Evolutionary conservation across 1,139 yeast genomes (phyloP), one percentile per base, ranked within the genome.

Genomic region (Komagataea norvegica): DNA sequence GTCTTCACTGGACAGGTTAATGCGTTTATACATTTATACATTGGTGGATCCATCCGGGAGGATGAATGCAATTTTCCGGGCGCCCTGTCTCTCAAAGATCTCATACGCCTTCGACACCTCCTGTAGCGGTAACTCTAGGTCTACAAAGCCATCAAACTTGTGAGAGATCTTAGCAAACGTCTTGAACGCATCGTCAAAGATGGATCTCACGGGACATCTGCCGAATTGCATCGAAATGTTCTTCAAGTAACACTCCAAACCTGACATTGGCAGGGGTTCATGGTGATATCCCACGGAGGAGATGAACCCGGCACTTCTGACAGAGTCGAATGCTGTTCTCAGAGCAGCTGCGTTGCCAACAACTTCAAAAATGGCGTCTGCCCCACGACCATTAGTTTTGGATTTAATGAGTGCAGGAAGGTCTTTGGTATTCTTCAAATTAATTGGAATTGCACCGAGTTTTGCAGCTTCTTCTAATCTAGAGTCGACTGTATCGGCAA

Each of bases 301-400:
- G 34, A 78, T 72, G 40, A 72, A 71, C 8, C 84, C 85, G 37
- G 76, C 77, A 29, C 77, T 64, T 36, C 83, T 70, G 5, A 77
- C 77, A 32, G 67, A 56, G 32, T 75, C 74, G 47, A 68, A 77
- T 0, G 77, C 79, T 1, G 71, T 58, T 37, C 62, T 61, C 40
- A 77, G 57, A 0, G 83, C 80, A 2, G 68, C 56, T 9, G 54
- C 83, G 56, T 84, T 82, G n/a, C 96, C 96, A 36, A 88, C 77
- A 27, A 93, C 78, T 59, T 89, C 96, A 56, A 72, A 86, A 1
- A 80, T 73, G 3, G 77, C 94, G 33, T 67, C 70, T 14, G 79
- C 95, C 35, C 96, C 96, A 34, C 67, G 62, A 3, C 85, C 86
- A 27, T 65, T 60, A 2, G 56, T 51, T 17, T 41, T 38, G 10